Evolutionary conservation across 495 filamentous ascomycete genomes (phyloP), one percentile per base, ranked within the genome.

Genomic region (Aspergillus coremiiformis): DNA sequence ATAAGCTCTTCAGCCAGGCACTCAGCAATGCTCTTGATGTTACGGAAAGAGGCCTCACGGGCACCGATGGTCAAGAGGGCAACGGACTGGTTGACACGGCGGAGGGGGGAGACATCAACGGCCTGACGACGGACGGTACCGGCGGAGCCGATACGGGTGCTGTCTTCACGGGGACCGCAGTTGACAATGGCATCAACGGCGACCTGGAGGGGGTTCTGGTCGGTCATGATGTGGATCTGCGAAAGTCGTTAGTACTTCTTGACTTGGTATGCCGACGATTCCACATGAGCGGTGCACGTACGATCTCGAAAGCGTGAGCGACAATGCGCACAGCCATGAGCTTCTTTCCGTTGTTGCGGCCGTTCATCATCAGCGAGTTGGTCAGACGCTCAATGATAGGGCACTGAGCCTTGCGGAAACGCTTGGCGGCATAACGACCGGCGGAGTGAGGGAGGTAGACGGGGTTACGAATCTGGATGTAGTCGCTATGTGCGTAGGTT

Each of bases 271-370:
- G 3, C 12, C 33, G n/a, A 3, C 24, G 15, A 41, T 29, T 19
- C 47, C 35, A 26, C 39, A 17, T 15, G 22, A 39, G 14, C n/a
- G 41, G 9, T 41, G 6, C 10, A 82, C 90, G 76, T 83, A 96
- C 90, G 71, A 99, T 97, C 79, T 96, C 94, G 76, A 99, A 99
- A 63, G 92, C 75, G 79, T 99, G 93, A 56, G 92, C 91, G 66
- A 99, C 92, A 58, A 99, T 99, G 74, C 93, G 90, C 73, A 96
- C 90, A 69, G 93, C 94, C 89, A 94, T 95, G 59, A 97, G 85
- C 89, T 99, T 99, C 86, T 99, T 99, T 77, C 93, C 93, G 87
- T 95, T 97, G 85, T 99, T 99, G 77, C 93, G 94, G 71, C 93
- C 93, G 83, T 99, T 95, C 94, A 97, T 97, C 93, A 99, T 99